Evolutionary conservation across 1,284 basidiomycete species (phyloP), one percentile per base, ranked within the genome.

Genomic region (Malassezia brasiliensis): DNA sequence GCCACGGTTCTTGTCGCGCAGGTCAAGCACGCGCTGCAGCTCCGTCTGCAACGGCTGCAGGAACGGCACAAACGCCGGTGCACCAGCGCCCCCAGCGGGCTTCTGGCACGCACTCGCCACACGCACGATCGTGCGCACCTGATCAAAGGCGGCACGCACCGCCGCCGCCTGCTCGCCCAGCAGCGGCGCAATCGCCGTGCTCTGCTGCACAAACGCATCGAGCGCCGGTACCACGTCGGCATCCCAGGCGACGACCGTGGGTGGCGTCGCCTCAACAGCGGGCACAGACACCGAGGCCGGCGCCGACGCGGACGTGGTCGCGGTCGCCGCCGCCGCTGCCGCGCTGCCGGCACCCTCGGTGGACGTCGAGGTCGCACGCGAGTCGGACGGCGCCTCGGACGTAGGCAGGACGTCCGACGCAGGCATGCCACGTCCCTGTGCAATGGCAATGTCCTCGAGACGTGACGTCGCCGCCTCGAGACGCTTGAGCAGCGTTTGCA

Each of bases 401-500:
- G 47, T 20, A 9, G 20, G 10, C 17, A 36, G 31, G 31, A n/a
- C 17, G 17, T 38, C 17, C 15, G 10, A 22, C n/a, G n/a, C 32
- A 28, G 25, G 25, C 4, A 28, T 7, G 25, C 7, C 25, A 28
- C 25, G 25, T 28, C 25, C 25, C 53, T 63, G 49, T 40, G 79
- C 78, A 56, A 80, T 76, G 50, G 85, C 87, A 58, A 96, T 81
- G 74, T 98, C 93, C 77, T 98, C 93, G 28, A 98, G 83, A 50
- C 93, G 83, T 48, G 88, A 90, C 8, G 90, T 91, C 2, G 90
- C 89, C 42, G 94, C 93, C 80, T 93, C 87, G 25, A 74, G 64
- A 37, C 71, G 57, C 60, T 74, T 70, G 56, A 72, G 64, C 47
- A 74, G 61, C 19, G 71, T 74, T 44, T 62, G 62, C 50, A 72